These are phyloP conservation scores for Digitaria exilis DNA, from an alignment of 202 grass and related monocot genomes.

Conservation along the genomic window DNA sequence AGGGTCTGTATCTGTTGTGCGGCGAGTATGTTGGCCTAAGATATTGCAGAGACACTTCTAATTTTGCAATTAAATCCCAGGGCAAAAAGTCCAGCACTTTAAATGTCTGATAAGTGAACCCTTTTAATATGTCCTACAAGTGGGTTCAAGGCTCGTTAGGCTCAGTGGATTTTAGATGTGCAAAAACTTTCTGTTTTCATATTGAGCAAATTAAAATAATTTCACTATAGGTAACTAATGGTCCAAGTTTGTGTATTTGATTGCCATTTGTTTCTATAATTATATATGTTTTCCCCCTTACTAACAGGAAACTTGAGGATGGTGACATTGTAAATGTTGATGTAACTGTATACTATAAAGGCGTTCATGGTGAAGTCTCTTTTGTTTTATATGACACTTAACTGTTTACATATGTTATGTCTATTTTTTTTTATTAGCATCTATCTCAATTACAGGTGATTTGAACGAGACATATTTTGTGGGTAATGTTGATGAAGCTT, in stretches of 20 bases:
- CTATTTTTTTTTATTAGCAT: conserved; percentile 34
- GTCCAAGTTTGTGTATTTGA: not conserved
- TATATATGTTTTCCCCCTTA: not conserved
- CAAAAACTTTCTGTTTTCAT: not conserved
- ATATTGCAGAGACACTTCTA: not conserved
- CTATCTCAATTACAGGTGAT: conserved; percentile 65
- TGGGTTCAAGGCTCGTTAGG: not conserved
- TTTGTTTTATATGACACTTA: conserved; percentile 25
- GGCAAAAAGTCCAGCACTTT: not conserved
- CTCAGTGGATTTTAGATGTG: not conserved
- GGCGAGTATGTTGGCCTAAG: not conserved
- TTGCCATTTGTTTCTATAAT: conserved; percentile 38
- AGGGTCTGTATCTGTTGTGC: not conserved
- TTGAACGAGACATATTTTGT: conserved; percentile 99
- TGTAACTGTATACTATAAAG: conserved; percentile 89
- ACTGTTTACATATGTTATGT: conserved; percentile 14
- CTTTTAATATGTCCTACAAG: not conserved
- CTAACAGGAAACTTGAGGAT: conserved; percentile 84
- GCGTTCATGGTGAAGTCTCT: conserved; percentile 81
- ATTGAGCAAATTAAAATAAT: not conserved
- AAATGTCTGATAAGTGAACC: not conserved
- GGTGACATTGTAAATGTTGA: conserved; percentile 99
- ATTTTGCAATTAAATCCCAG: not conserved
- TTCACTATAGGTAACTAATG: not conserved
- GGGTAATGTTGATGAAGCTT: conserved; percentile 91